phyloP scores from a whole-genome alignment of 2,329 filamentous ascomycete genomes.

The Sphaerulina vaccinii region DNA sequence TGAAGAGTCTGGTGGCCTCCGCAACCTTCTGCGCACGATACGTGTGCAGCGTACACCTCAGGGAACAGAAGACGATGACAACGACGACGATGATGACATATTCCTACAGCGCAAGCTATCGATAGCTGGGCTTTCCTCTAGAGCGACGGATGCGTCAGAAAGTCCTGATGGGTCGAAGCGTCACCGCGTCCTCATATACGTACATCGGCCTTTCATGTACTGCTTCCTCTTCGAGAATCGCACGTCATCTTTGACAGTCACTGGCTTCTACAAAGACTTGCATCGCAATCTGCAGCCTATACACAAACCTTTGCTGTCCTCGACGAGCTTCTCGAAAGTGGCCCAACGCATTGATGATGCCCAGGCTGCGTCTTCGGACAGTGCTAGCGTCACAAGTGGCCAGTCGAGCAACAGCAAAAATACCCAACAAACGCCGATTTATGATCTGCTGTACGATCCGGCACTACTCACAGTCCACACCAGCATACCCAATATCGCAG shows the following conservation, averaged over 20 bases:
- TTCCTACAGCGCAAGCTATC: constrained; percentile 22
- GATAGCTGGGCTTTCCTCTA: constrained; percentile 20
- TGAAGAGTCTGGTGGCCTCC: constrained; percentile 39
- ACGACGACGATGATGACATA: constrained; percentile 10
- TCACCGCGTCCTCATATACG: constrained; percentile 69
- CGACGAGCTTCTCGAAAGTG: constrained; percentile 44
- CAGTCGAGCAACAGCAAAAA: constrained; percentile 31
- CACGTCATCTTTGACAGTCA: constrained; percentile 54
- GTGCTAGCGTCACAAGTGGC: constrained; percentile 34
- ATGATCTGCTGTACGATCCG: constrained; percentile 62
- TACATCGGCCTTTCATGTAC: constrained; percentile 72
- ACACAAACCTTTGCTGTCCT: constrained; percentile 45
- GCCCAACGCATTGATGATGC: constrained; percentile 42
- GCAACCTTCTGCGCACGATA: constrained; percentile 64
- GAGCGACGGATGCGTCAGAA: neutral
- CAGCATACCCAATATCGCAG: constrained; percentile 63
- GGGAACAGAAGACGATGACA: neutral
- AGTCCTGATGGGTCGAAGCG: constrained; percentile 29
- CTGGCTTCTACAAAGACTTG: constrained; percentile 50
- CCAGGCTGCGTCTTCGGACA: constrained; percentile 31
- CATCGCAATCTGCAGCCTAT: constrained; percentile 53
- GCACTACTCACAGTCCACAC: constrained; percentile 58
- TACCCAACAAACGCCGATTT: constrained; percentile 45
- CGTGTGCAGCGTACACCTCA: constrained; percentile 54
- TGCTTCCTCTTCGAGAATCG: constrained; percentile 67